Evolutionary conservation across 495 filamentous ascomycete species (phyloP).

Genomic region (Aspergillus nidulans): DNA sequence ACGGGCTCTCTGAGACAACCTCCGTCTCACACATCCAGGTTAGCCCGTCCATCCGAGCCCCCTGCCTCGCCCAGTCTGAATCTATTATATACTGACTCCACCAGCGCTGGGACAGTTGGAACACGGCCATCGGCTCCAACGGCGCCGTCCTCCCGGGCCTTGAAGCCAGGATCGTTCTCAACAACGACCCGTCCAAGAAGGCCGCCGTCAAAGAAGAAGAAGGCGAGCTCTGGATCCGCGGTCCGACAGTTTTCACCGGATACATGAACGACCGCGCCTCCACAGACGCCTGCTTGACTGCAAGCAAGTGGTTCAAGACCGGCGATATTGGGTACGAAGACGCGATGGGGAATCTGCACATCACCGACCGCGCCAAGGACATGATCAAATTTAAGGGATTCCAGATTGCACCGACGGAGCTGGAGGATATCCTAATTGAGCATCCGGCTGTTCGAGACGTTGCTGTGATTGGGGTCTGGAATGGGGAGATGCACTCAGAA

Average conservation of each 20-base stretch:
- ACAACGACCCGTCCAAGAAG: not conserved
- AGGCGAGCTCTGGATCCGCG: conserved; percentile 47
- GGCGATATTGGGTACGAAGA: conserved; percentile 53
- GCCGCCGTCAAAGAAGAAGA: not conserved
- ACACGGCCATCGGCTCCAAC: not conserved
- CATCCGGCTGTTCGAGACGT: conserved; percentile 24
- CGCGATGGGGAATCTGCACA: conserved; percentile 24
- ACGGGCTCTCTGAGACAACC: conserved; percentile 67
- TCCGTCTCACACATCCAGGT: conserved; percentile 47
- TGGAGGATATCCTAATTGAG: conserved; percentile 25
- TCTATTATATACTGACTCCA: not conserved
- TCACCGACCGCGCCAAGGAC: conserved; percentile 35
- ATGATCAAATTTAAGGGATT: conserved; percentile 39
- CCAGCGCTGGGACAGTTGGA: conserved; percentile 7
- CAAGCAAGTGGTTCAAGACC: conserved; percentile 47
- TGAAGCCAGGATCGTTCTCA: not conserved
- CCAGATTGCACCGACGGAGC: conserved; percentile 28
- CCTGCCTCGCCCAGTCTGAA: not conserved
- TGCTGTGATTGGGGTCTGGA: conserved; percentile 43
- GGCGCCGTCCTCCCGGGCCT: conserved; percentile 23
- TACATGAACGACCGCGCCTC: conserved; percentile 45
- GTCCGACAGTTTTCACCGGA: conserved; percentile 57
- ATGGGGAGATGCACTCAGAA: conserved; percentile 59
- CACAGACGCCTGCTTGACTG: conserved; percentile 36
- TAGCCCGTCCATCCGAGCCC: not conserved